phyloP scores from a whole-genome alignment of 306 rosid species.

The Hippophae tibetana region DNA sequence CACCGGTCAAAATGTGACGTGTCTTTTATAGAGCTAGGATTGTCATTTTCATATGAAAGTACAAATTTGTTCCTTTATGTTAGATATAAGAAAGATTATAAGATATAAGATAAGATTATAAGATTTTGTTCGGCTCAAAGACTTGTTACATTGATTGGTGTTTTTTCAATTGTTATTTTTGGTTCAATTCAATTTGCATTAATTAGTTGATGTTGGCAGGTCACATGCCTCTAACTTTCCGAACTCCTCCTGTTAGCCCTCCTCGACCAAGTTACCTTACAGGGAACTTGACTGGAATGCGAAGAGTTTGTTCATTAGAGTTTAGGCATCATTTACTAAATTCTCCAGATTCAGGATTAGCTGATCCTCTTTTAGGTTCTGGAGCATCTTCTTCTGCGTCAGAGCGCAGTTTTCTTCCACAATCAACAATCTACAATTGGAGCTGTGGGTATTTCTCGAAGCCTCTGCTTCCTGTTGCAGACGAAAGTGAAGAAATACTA shows the following conservation, averaged over 20 bases:
- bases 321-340: conserved; percentile 81
- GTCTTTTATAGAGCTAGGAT: no score
- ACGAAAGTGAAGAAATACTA: conserved; percentile 56
- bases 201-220: conserved; percentile 37
- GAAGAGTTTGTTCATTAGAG: conserved; percentile 89
- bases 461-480: conserved; percentile 68
- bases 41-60: no score
- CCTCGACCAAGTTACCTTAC: conserved; percentile 74
- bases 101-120: no score
- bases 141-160: no score
- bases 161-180: no score
- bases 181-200: not conserved
- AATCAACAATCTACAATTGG: conserved; percentile 86
- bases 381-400: conserved; percentile 47
- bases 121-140: no score
- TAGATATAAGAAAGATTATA: no score
- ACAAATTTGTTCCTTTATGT: no score
- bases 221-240: conserved; percentile 72
- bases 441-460: conserved; percentile 94
- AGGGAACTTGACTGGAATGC: conserved; percentile 77
- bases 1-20: no score
- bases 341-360: conserved; percentile 86
- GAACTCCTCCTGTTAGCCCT: conserved; percentile 99
- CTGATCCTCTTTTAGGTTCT: conserved; percentile 86
- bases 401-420: conserved; percentile 86